phyloP scores from a whole-genome alignment of 106 monocot species.

The Narthecium ossifragum region DNA sequence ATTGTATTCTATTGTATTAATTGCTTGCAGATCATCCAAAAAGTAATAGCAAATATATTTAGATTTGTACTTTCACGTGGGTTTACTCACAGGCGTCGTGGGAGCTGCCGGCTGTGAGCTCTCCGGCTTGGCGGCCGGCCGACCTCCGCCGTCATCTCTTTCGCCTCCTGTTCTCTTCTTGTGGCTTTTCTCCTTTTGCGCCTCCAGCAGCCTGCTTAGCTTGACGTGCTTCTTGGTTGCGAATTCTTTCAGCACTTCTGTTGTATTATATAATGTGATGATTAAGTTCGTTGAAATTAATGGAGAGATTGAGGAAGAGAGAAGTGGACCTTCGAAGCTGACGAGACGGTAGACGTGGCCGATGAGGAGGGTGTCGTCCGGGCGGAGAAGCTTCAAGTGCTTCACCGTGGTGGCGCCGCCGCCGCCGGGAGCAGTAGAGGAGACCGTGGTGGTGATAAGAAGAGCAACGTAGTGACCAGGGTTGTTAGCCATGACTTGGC shows the following conservation, averaged over 20 bases:
- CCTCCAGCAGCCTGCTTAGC: background rate
- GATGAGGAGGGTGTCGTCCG: slow-evolving; percentile 10
- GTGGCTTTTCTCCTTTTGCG: background rate
- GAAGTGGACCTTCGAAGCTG: slow-evolving; percentile 9
- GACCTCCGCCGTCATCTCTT: too few relatives aligned
- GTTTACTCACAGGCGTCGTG: too few relatives aligned
- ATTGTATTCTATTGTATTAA: too few relatives aligned
- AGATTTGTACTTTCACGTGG: too few relatives aligned
- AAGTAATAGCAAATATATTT: too few relatives aligned
- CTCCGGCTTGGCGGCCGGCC: background rate
- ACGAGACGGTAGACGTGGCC: slow-evolving; percentile 18
- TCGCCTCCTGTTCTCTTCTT: too few relatives aligned
- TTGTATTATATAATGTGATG: background rate
- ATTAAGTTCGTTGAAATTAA: background rate
- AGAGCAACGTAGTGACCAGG: slow-evolving; percentile 13
- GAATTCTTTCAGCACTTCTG: slow-evolving; percentile 12
- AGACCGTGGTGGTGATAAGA: background rate
- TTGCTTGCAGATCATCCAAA: too few relatives aligned
- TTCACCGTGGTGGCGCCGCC: background rate
- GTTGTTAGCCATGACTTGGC: slow-evolving; percentile 9
- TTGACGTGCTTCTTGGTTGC: slow-evolving; percentile 8
- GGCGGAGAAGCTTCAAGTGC: slow-evolving; percentile 9
- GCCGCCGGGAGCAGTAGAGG: background rate
- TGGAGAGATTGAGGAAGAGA: background rate
- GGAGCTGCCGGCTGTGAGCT: background rate